A percentile compares a stretch with the other conserved stretches of the same genome.
Conservation (phyloP, 1,284 basidiomycete species). For the Ustilago loliicola region DNA sequence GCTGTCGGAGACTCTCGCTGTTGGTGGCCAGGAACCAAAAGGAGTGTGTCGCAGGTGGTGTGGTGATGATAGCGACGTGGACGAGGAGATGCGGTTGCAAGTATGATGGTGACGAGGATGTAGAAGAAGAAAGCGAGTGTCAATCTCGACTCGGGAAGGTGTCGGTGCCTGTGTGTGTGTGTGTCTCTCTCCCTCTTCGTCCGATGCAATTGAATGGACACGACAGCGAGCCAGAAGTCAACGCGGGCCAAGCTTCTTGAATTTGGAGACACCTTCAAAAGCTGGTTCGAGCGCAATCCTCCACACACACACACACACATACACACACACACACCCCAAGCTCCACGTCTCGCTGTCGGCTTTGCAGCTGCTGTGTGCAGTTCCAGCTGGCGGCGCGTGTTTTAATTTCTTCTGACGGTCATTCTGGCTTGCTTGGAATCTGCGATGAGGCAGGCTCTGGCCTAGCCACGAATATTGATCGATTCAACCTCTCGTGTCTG, state of each 20-base stretch:
- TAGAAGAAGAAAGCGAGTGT: slow-evolving; percentile 22
- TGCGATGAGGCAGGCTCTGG: slow-evolving; percentile 3
- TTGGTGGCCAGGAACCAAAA: neutral
- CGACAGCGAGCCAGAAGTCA: slow-evolving; percentile 20
- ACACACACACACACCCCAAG: neutral
- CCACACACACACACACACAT: no score
- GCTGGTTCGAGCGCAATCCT: slow-evolving; percentile 45
- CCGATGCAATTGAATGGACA: slow-evolving; percentile 15
- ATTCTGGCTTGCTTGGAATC: slow-evolving; percentile 5
- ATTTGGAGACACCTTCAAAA: slow-evolving; percentile 7
- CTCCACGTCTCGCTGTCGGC: slow-evolving; percentile 36
- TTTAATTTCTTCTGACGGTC: neutral
- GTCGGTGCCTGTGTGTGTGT: slow-evolving; percentile 14
- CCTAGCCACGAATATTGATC: slow-evolving; percentile 14
- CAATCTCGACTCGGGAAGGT: slow-evolving; percentile 8
- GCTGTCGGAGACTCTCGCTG: neutral
- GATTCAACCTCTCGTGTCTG: slow-evolving; percentile 5
- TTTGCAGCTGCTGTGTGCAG: neutral
- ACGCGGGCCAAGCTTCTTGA: slow-evolving; percentile 20
- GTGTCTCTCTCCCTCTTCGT: slow-evolving; percentile 4
- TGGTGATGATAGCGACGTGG: neutral
- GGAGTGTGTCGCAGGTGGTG: neutral
- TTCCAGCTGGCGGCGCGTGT: slow-evolving; percentile 23
- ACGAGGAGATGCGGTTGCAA: neutral
- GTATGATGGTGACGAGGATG: neutral